Evolutionary conservation across 805 yeast genomes (phyloP).

Genomic region (Cyberlindnera suaveolens): DNA sequence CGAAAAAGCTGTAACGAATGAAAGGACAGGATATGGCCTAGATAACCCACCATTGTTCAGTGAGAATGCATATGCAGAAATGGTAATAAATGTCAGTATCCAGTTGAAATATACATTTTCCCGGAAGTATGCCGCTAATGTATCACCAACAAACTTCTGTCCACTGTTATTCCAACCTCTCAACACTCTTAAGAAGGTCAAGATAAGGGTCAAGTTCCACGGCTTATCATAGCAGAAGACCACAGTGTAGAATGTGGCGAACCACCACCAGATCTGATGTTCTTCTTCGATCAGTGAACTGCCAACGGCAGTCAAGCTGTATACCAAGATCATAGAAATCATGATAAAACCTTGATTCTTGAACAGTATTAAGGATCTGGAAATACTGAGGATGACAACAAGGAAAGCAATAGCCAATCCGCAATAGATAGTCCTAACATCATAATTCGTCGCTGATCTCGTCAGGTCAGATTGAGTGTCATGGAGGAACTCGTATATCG

Average conservation of each 20-base stretch:
- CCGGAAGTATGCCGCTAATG: constrained; percentile 40
- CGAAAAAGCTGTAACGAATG: constrained; percentile 42
- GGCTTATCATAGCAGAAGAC: constrained; percentile 9
- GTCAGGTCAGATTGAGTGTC: constrained; percentile 46
- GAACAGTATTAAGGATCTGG: constrained; percentile 2
- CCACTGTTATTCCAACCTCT: constrained; percentile 90
- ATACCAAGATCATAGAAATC: constrained; percentile 27
- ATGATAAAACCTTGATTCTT: constrained; percentile 2
- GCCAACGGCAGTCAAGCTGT: constrained; percentile 63
- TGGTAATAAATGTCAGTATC: constrained; percentile 39
- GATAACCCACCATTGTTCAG: constrained; percentile 21
- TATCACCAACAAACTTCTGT: constrained; percentile 61
- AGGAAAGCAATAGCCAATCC: constrained; percentile 22
- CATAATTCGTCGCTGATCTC: constrained; percentile 67
- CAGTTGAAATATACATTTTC: constrained; percentile 34
- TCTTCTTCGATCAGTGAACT: constrained; percentile 94
- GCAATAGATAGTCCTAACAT: constrained; percentile 40
- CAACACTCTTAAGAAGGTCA: constrained; percentile 45
- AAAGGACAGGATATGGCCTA: constrained; percentile 23
- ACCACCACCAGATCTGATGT: constrained; percentile 94
- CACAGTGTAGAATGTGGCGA: constrained; percentile 22
- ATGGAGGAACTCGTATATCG: constrained; percentile 10
- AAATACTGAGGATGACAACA: constrained; percentile 7
- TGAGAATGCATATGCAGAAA: constrained; percentile 22
- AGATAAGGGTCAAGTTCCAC: constrained; percentile 3